phyloP scores from a whole-genome alignment of 495 filamentous ascomycete genomes.

The Lasiosphaeris hirsuta region DNA sequence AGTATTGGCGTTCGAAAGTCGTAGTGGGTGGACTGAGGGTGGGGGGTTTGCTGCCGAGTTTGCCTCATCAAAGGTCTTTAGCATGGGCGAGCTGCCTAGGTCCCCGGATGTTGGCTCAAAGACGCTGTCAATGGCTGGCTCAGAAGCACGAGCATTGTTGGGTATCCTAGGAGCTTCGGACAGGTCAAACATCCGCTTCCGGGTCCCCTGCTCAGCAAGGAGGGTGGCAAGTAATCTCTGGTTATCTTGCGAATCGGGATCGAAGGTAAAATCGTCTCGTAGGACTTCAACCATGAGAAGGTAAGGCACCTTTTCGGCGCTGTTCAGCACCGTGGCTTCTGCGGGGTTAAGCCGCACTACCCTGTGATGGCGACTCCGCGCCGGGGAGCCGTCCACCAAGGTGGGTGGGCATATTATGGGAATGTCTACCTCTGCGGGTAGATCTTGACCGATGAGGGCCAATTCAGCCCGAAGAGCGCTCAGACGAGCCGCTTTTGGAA shows the following conservation, averaged over 20 bases:
- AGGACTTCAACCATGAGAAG: constrained; percentile 74
- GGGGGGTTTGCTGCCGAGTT: constrained; percentile 15
- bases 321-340: constrained; percentile 74
- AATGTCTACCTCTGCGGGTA: constrained; percentile 74
- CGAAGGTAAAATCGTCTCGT: constrained; percentile 70
- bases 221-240: constrained; percentile 57
- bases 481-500: constrained; percentile 69
- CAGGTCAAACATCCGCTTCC: constrained; percentile 66
- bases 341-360: constrained; percentile 74
- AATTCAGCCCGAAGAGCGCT: constrained; percentile 74
- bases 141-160: constrained; percentile 28
- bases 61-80: constrained; percentile 51
- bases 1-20: constrained; percentile 54
- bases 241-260: constrained; percentile 63
- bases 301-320: constrained; percentile 74
- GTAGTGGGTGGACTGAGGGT: constrained; percentile 36
- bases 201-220: constrained; percentile 57
- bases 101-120: constrained; percentile 72
- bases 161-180: constrained; percentile 38
- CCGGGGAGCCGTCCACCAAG: constrained; percentile 59
- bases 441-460: constrained; percentile 66
- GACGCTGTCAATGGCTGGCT: constrained; percentile 62
- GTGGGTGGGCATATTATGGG: constrained; percentile 69
- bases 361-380: constrained; percentile 66
- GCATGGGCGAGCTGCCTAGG: constrained; percentile 62